These are phyloP conservation scores for Pseudogymnoascus sp. DNA, from an alignment of 2,329 filamentous ascomycete genomes.

Conservation along the genomic window DNA sequence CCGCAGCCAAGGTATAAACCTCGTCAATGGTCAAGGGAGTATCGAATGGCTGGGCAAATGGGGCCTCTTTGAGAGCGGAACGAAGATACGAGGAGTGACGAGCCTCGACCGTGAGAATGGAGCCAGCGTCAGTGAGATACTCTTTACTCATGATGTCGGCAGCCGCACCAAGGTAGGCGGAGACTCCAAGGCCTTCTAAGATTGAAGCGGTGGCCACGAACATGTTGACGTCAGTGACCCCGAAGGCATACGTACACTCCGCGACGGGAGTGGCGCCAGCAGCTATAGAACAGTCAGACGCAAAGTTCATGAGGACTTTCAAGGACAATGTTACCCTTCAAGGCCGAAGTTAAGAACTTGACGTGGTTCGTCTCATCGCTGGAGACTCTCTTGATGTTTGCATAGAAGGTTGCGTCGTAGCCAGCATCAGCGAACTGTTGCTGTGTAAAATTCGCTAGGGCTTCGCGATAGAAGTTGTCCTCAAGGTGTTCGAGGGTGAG, in stretches of 20 bases:
- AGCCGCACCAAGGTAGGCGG: constrained; percentile 55
- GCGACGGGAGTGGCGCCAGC: constrained; percentile 43
- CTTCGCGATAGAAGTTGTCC: constrained; percentile 53
- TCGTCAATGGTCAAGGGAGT: constrained; percentile 48
- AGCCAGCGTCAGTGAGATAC: constrained; percentile 53
- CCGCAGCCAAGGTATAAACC: constrained; percentile 57
- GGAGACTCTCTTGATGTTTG: constrained; percentile 47
- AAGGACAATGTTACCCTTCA: constrained; percentile 21
- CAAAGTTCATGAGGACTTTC: background rate
- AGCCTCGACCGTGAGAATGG: constrained; percentile 57
- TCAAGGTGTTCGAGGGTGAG: constrained; percentile 54
- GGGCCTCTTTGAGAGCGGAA: constrained; percentile 38
- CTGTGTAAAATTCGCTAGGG: constrained; percentile 48
- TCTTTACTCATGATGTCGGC: constrained; percentile 46
- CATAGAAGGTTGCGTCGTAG: constrained; percentile 45
- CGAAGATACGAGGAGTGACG: constrained; percentile 58
- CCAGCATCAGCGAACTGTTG: constrained; percentile 45
- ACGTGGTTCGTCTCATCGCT: constrained; percentile 52
- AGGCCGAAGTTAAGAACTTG: constrained; percentile 42
- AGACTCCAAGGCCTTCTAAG: constrained; percentile 50
- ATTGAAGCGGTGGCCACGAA: constrained; percentile 46
- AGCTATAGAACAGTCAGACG: constrained; percentile 15
- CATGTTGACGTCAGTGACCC: constrained; percentile 33
- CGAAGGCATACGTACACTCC: constrained; percentile 50
- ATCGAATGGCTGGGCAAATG: constrained; percentile 54